Evolutionary conservation across 345 rosid genomes (phyloP), one percentile per base, ranked within the genome.

Genomic region (Syzygium aromaticum): DNA sequence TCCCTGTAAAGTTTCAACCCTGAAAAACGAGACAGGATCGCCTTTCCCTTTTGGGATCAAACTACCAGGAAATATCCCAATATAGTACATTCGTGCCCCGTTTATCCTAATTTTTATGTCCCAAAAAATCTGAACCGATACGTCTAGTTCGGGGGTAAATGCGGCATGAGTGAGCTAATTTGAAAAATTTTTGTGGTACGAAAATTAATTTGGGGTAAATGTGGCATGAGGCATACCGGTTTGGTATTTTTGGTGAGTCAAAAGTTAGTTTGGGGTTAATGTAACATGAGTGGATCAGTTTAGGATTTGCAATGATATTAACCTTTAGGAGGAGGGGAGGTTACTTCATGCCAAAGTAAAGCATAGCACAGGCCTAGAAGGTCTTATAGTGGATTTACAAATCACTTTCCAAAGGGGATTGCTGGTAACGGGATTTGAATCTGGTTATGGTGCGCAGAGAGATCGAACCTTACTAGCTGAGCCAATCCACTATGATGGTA

Each of bases 161-260:
- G 1, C 5, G 22, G 27, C 25, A 54, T 5, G 3, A 1, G 23
- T 7, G 13, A 33, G 23, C 25, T 6, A 4, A 3, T 73, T 33
- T 10, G 11, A 33, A 17, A 19, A 10, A 1, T 2, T 9, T 73
- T 10, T 73, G 10, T 8, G 13, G 2, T 7, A 2, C 2, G 2
- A 33, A 33, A 30, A 67, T 61, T 67, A 67, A 9, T 4, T 10
- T 33, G 5, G 23, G 1, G 2, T 73, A 17, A 73, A 33, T 19
- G 7, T 73, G 25, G 1, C 3, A 2, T 0, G 7, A 0, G 13
- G 0, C 3, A 3, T 19, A 30, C 12, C 19, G 8, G 3, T 33
- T 33, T 73, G 1, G 38, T 30, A 64, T 16, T 64, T 64, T 64
- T 64, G 1, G 12, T 15, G 77, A 64, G 23, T 33, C 43, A 28